Conservation (phyloP, 208 protist species). For the Crithidia acanthocephali region DNA sequence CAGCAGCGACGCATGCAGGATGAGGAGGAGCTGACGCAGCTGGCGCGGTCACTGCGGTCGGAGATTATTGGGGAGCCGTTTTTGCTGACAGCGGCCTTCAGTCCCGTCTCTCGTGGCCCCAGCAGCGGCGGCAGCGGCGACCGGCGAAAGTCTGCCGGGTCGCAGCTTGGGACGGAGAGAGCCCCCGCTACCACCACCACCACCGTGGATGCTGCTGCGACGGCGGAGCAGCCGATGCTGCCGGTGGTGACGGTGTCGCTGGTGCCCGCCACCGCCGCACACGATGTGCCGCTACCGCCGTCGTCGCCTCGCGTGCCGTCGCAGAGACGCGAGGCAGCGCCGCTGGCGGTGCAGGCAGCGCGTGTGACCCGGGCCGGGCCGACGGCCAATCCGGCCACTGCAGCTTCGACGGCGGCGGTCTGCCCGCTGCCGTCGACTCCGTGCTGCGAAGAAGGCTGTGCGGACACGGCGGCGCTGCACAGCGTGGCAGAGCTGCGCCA, state of each 20-base stretch:
- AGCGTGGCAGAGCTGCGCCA: slow-evolving; percentile 27
- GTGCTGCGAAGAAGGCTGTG: neutral
- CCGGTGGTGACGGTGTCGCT: neutral
- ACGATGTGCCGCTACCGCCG: neutral
- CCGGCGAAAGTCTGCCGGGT: neutral
- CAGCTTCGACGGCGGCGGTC: neutral
- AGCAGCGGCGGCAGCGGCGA: neutral
- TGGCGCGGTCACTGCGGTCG: slow-evolving; percentile 30
- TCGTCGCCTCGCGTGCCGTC: neutral
- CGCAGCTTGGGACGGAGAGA: neutral
- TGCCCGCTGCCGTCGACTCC: neutral
- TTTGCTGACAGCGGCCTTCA: slow-evolving; percentile 18
- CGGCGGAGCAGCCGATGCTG: neutral
- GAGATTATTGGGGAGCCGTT: slow-evolving; percentile 32
- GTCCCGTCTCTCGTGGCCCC: neutral
- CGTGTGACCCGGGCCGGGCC: no score
- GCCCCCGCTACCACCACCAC: no score
- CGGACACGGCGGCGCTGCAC: neutral
- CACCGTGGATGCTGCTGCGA: neutral
- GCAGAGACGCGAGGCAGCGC: neutral
- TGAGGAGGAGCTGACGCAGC: slow-evolving; percentile 35
- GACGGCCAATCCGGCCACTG: no score
- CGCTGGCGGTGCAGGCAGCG: neutral
- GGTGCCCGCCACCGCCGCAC: neutral
- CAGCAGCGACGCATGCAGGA: slow-evolving; percentile 1